Conservation (phyloP, 371 early-diverging fungal genomes). For the Mucor mucedo region DNA sequence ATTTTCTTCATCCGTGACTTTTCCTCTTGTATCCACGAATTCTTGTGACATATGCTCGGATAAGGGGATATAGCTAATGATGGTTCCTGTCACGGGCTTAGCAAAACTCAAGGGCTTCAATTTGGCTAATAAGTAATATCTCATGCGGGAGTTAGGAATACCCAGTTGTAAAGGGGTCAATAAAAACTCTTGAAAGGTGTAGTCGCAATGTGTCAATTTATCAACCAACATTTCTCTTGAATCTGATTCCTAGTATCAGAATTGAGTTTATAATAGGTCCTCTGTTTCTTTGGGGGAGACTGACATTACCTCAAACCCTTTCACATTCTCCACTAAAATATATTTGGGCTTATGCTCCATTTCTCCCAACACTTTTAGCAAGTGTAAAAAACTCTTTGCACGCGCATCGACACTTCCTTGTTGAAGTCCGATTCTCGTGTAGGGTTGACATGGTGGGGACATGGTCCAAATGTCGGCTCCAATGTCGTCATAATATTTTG, state of each 20-base stretch:
- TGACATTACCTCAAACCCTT: conserved; percentile 74
- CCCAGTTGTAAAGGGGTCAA: conserved; percentile 73
- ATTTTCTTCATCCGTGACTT: conserved; percentile 30
- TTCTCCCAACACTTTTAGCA: conserved; percentile 65
- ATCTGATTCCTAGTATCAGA: conserved; percentile 53
- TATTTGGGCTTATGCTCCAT: conserved; percentile 69
- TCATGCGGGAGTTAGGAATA: conserved; percentile 72
- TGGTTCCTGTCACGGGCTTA: conserved; percentile 45
- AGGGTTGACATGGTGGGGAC: conserved; percentile 88
- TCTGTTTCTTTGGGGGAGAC: neutral
- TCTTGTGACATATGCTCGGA: conserved; percentile 36
- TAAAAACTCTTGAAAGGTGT: conserved; percentile 66
- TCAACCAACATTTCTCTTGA: conserved; percentile 62
- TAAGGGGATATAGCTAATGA: conserved; percentile 59
- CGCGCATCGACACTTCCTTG: conserved; percentile 78
- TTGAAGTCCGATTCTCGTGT: conserved; percentile 78
- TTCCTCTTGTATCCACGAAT: conserved; percentile 34
- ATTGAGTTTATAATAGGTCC: neutral
- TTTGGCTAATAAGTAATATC: conserved; percentile 69
- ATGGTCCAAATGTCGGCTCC: conserved; percentile 82
- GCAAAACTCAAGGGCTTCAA: conserved; percentile 48
- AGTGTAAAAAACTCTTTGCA: conserved; percentile 74
- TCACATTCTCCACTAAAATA: conserved; percentile 83
- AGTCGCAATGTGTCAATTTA: conserved; percentile 51
- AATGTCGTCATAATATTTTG: conserved; percentile 64